phyloP scores from a whole-genome alignment of 352 stramenopile species.

The Pythium volutum region DNA sequence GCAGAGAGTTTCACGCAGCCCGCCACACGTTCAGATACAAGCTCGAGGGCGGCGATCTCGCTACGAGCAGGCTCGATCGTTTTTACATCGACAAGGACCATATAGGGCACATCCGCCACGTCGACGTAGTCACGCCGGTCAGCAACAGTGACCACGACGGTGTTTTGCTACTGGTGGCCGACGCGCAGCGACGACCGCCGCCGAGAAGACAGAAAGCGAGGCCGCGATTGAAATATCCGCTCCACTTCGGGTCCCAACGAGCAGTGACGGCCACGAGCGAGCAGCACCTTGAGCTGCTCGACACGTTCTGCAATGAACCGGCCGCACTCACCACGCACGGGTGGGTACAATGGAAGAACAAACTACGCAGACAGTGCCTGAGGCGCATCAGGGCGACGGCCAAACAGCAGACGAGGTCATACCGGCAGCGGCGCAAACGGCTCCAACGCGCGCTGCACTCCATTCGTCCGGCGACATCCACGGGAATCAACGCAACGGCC shows the following conservation, averaged over 20 bases:
- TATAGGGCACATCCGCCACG: not conserved
- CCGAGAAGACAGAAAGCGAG: not conserved
- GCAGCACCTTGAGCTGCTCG: too few species aligned
- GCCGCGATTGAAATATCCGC: conserved; percentile 1
- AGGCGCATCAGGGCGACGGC: too few species aligned
- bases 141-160: conserved; percentile 11
- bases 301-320: too few species aligned
- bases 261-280: too few species aligned
- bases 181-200: not conserved
- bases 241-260: too few species aligned
- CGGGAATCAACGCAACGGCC: not conserved
- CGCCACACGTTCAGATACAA: conserved; percentile 9
- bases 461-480: too few species aligned
- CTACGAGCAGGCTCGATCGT: conserved; percentile 2
- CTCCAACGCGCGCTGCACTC: too few species aligned
- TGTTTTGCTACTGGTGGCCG: not conserved
- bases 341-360: too few species aligned
- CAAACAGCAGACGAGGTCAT: too few species aligned
- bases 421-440: too few species aligned
- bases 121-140: not conserved
- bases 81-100: not conserved
- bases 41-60: not conserved
- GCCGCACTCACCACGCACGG: too few species aligned
- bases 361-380: too few species aligned
- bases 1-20: not conserved